Evolutionary conservation across 192 early-diverging fungal species (phyloP), one percentile per base, ranked within the genome.

Genomic region (Umbelopsis sp.): DNA sequence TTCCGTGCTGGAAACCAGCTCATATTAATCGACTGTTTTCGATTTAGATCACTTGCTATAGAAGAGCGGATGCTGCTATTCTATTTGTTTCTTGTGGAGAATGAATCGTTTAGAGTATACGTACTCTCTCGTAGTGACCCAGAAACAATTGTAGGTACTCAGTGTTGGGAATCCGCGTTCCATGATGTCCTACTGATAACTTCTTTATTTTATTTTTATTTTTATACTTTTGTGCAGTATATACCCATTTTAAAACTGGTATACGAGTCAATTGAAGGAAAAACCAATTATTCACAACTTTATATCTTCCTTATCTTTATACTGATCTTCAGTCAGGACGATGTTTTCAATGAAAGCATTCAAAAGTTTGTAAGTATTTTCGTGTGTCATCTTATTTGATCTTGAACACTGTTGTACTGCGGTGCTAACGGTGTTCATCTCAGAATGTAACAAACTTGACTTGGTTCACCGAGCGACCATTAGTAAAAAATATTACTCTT

Each of bases 111-210:
- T 69, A 73, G 87, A 36, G 88, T 85, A 14, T 93, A 91, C 74
- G 84, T 93, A 3, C 69, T 93, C 20, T 93, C 92, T 3, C 76
- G 90, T 17, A 90, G 89, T 0, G 92, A 93, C 70, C 92, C 91
- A 6, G 92, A 93, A 68, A 88, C 85, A n/a, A 75, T 93, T 74
- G 89, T 92, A 80, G 74, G 76, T 20, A 6, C 38, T 45, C 44
- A n/a, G n/a, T n/a, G n/a, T n/a, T n/a, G n/a, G n/a, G n/a, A n/a
- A n/a, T n/a, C n/a, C n/a, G n/a, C n/a, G n/a, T n/a, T n/a, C n/a
- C n/a, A n/a, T n/a, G n/a, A n/a, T n/a, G n/a, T n/a, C n/a, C n/a
- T n/a, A n/a, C n/a, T n/a, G n/a, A n/a, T n/a, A n/a, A n/a, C n/a
- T n/a, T n/a, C n/a, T n/a, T n/a, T n/a, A n/a, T n/a, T n/a, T n/a